A percentile compares a stretch with the other conserved stretches of the same genome.
Conservation (phyloP, 129 eudicot genomes). For the Heracleum sosnowskyi region DNA sequence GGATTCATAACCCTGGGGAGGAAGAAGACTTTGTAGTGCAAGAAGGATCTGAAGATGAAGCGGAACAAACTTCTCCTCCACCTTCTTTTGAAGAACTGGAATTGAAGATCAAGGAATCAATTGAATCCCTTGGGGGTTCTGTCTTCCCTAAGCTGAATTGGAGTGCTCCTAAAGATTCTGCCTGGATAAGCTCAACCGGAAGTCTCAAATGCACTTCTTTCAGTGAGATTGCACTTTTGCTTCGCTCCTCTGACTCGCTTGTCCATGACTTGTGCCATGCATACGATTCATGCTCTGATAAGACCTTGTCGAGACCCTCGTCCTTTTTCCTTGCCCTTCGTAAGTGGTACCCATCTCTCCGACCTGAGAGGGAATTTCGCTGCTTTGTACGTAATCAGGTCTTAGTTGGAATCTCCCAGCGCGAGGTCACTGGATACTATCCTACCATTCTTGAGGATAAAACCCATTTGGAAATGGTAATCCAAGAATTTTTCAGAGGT, state of each 20-base stretch:
- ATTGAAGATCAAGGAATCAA: constrained; percentile 51
- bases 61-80: constrained; percentile 55
- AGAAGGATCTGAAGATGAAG: constrained; percentile 62
- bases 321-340: constrained; percentile 65
- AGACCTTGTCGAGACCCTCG: constrained; percentile 42
- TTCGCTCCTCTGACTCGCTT: constrained; percentile 69
- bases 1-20: constrained; percentile 76
- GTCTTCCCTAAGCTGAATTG: constrained; percentile 89
- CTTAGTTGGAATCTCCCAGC: constrained; percentile 74
- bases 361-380: constrained; percentile 93
- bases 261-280: constrained; percentile 84
- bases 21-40: constrained; percentile 56
- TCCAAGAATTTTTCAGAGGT: constrained; percentile 33
- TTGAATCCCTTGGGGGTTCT: constrained; percentile 68
- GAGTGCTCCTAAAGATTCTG: constrained; percentile 90
- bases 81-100: constrained; percentile 88
- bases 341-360: constrained; percentile 70
- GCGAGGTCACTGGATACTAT: constrained; percentile 84
- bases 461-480: constrained; percentile 21
- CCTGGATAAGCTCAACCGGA: constrained; percentile 86
- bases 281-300: constrained; percentile 60
- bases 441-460: constrained; percentile 53
- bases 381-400: constrained; percentile 43
- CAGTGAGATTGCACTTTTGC: constrained; percentile 58
- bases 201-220: constrained; percentile 69